Percentiles rank a stretch among this genome's conserved stretches.
phyloP scores from a whole-genome alignment of 1,284 basidiomycete species.

The Vanrija sp. region DNA sequence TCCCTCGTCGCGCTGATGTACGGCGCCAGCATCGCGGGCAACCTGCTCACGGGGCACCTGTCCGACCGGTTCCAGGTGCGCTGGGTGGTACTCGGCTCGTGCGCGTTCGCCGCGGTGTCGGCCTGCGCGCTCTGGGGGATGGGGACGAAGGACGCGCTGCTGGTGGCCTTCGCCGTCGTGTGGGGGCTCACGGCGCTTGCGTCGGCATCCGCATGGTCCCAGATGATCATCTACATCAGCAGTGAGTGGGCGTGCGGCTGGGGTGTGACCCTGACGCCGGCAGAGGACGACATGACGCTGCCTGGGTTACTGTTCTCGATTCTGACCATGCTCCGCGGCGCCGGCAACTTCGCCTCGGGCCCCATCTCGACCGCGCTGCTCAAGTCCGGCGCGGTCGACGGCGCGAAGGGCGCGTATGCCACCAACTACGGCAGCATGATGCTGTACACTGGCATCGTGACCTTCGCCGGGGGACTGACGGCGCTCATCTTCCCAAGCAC shows the following conservation, averaged over 20 bases:
- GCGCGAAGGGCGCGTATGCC: slow-evolving; percentile 24
- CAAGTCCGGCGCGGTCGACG: slow-evolving; percentile 7
- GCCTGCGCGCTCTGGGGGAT: slow-evolving; percentile 48
- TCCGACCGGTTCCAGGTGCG: slow-evolving; percentile 36
- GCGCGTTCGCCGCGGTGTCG: slow-evolving; percentile 30
- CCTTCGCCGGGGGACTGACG: slow-evolving; percentile 16
- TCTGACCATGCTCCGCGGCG: slow-evolving; percentile 40
- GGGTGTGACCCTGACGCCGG: background rate
- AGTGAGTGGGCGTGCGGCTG: slow-evolving; percentile 26
- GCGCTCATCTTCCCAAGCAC: slow-evolving; percentile 17
- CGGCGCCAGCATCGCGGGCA: slow-evolving; percentile 28
- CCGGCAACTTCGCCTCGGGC: slow-evolving; percentile 34
- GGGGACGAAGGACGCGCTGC: slow-evolving; percentile 26
- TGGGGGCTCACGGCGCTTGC: slow-evolving; percentile 33
- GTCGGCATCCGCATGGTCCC: slow-evolving; percentile 37
- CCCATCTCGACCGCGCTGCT: slow-evolving; percentile 32
- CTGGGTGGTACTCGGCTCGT: slow-evolving; percentile 33
- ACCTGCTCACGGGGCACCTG: slow-evolving; percentile 35
- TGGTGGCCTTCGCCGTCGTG: slow-evolving; percentile 29
- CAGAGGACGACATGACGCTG: slow-evolving; percentile 39
- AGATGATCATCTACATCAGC: slow-evolving; percentile 31
- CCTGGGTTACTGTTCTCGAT: slow-evolving; percentile 36
- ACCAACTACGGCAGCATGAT: slow-evolving; percentile 27
- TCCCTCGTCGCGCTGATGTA: slow-evolving; percentile 45
- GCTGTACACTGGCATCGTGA: slow-evolving; percentile 30